phyloP scores from a whole-genome alignment of 75 land plant species.

The Selaginella moellendorffii region DNA sequence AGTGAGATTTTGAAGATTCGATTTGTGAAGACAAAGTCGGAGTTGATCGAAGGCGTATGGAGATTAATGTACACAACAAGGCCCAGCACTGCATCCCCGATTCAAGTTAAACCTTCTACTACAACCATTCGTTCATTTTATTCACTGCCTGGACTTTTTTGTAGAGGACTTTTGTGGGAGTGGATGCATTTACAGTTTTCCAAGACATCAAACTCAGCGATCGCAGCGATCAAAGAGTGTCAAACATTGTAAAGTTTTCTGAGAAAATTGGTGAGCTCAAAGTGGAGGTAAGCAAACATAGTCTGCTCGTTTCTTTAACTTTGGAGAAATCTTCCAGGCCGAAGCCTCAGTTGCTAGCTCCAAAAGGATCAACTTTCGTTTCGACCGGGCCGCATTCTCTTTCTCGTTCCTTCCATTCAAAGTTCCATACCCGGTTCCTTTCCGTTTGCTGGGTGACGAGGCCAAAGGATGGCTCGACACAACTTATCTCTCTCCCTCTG shows the following conservation, averaged over 20 bases:
- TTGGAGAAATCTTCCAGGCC: too few relatives aligned
- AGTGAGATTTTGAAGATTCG: background rate
- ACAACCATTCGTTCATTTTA: background rate
- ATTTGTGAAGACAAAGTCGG: slow-evolving; percentile 55
- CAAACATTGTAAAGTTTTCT: slow-evolving; percentile 78
- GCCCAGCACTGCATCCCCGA: slow-evolving; percentile 92
- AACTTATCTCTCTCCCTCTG: slow-evolving; percentile 68
- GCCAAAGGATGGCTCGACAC: slow-evolving; percentile 99
- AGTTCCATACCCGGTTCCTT: slow-evolving; percentile 97
- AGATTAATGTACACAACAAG: slow-evolving; percentile 87
- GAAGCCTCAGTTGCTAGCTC: slow-evolving; percentile 64
- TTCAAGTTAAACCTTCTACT: slow-evolving; percentile 34
- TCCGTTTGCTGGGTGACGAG: slow-evolving; percentile 87
- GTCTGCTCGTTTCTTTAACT: background rate
- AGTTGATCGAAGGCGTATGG: slow-evolving; percentile 85
- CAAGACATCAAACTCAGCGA: slow-evolving; percentile 59
- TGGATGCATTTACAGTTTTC: slow-evolving; percentile 69
- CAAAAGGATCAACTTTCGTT: slow-evolving; percentile 69
- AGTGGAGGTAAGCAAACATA: slow-evolving; percentile 60
- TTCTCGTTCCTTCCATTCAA: slow-evolving; percentile 92
- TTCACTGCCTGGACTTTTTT: slow-evolving; percentile 1
- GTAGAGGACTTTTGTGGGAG: slow-evolving; percentile 96
- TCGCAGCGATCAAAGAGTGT: slow-evolving; percentile 67
- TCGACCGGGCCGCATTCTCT: slow-evolving; percentile 87
- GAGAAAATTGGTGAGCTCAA: slow-evolving; percentile 83